These are phyloP conservation scores for Earliella scabrosa DNA, from an alignment of 1,284 basidiomycete genomes.

Conservation along the genomic window DNA sequence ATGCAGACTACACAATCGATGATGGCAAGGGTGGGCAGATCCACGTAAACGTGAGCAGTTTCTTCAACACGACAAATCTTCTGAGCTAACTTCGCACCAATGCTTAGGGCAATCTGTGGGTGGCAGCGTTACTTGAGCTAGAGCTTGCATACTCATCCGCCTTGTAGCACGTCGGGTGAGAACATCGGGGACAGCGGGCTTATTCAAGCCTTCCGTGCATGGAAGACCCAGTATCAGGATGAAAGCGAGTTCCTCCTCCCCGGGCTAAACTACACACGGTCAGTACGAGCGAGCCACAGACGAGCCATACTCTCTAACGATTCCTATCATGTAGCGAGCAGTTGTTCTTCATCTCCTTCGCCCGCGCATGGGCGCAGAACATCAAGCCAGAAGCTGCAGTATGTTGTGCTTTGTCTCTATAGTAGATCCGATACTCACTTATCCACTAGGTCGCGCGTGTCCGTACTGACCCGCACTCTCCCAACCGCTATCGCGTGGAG, in stretches of 20 bases:
- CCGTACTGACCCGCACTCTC: constrained; percentile 89
- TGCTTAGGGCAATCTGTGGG: constrained; percentile 72
- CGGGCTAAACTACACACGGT: constrained; percentile 82
- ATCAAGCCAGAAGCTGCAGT: constrained; percentile 79
- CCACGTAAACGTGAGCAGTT: constrained; percentile 83
- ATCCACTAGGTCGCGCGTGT: constrained; percentile 70
- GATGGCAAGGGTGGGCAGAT: constrained; percentile 86
- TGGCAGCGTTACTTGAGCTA: too few species aligned
- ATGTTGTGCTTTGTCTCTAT: constrained; percentile 31
- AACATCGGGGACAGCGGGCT: constrained; percentile 90
- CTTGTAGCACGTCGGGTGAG: constrained; percentile 76
- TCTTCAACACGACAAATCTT: background rate
- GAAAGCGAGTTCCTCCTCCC: constrained; percentile 78
- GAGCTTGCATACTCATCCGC: constrained; percentile 11
- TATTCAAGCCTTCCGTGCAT: constrained; percentile 87
- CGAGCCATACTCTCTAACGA: constrained; percentile 17
- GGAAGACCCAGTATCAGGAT: constrained; percentile 73
- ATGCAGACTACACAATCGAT: constrained; percentile 79
- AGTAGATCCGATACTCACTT: constrained; percentile 25
- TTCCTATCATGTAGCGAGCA: constrained; percentile 79
- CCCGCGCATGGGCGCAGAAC: constrained; percentile 74
- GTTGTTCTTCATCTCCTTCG: constrained; percentile 90
- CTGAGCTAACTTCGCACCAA: constrained; percentile 1
- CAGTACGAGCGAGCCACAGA: too few species aligned
- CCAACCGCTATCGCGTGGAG: constrained; percentile 76